Evolutionary conservation across 148 eudicot species (phyloP).

Genomic region (Linanthus parryae): DNA sequence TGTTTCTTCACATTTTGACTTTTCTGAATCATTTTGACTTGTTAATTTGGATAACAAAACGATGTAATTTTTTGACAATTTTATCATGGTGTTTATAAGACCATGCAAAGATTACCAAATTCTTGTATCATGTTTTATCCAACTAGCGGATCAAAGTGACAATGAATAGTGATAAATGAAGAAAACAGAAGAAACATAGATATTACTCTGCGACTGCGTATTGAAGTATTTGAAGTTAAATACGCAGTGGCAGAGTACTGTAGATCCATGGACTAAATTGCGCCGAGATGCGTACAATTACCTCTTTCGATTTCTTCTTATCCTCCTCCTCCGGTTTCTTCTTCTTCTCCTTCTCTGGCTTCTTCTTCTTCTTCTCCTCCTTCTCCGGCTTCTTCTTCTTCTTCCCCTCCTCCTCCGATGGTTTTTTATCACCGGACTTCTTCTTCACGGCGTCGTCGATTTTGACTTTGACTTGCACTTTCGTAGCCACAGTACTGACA

Average conservation of each 20-base stretch:
- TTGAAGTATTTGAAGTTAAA: neutral
- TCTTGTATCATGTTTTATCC: no score
- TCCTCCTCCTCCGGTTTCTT: conserved; percentile 11
- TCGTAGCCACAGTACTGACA: conserved; percentile 37
- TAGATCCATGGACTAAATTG: no score
- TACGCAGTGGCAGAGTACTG: no score
- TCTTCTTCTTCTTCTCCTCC: conserved; percentile 6
- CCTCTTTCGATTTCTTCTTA: conserved; percentile 47
- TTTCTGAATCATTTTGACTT: no score
- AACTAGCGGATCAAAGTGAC: no score
- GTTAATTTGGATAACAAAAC: no score
- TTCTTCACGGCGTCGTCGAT: conserved; percentile 2
- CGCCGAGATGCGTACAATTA: conserved; percentile 3
- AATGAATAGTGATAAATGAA: no score
- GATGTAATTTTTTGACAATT: no score
- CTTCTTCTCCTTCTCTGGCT: neutral
- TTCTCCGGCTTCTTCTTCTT: no score
- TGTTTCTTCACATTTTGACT: no score
- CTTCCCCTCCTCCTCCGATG: conserved; percentile 4
- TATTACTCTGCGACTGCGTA: neutral
- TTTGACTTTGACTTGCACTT: conserved; percentile 14
- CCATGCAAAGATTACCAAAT: no score
- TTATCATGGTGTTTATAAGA: no score
- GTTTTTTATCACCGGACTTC: neutral
- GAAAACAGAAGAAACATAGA: neutral